Evolutionary conservation across 768 basidiomycete species (phyloP).

Genomic region (Termitomyces sp.): DNA sequence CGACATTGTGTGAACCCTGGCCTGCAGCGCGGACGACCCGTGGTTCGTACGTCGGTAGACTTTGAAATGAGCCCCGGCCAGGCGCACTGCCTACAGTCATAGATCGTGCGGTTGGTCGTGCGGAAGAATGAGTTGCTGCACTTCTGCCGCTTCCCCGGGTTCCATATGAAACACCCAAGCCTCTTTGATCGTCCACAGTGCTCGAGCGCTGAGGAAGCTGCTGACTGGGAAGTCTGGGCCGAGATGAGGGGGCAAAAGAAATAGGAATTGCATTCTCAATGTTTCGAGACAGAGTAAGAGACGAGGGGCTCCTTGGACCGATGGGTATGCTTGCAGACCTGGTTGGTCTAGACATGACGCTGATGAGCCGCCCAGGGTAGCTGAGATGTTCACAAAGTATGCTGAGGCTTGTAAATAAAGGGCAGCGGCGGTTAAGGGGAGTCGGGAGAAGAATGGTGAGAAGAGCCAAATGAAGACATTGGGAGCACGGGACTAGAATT

Average conservation of each 20-base stretch:
- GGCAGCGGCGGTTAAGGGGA: constrained; percentile 2
- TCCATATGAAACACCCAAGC: constrained; percentile 36
- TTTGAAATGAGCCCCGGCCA: constrained; percentile 29
- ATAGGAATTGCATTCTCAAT: constrained; percentile 68
- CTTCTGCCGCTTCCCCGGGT: constrained; percentile 28
- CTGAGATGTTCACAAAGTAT: not conserved
- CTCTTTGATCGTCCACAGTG: constrained; percentile 32
- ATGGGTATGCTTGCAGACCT: constrained; percentile 71
- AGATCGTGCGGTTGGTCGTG: constrained; percentile 43
- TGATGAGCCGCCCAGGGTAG: not conserved
- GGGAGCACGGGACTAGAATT: constrained; percentile 11
- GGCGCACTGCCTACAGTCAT: constrained; percentile 33
- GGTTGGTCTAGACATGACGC: constrained; percentile 47
- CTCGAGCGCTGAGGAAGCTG: constrained; percentile 24
- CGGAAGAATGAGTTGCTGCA: constrained; percentile 28
- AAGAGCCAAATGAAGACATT: constrained; percentile 11
- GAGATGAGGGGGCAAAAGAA: constrained; percentile 43
- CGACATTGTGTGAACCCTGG: constrained; percentile 35
- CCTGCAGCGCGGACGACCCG: constrained; percentile 61
- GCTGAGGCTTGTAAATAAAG: not conserved
- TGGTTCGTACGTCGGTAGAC: constrained; percentile 50
- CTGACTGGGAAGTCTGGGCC: constrained; percentile 37
- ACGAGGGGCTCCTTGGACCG: constrained; percentile 41
- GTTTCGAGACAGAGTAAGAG: constrained; percentile 49
- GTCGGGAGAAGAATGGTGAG: constrained; percentile 9